These are phyloP conservation scores for Cladophialophora yegresii DNA, from an alignment of 2,329 filamentous ascomycete genomes.

Conservation along the genomic window DNA sequence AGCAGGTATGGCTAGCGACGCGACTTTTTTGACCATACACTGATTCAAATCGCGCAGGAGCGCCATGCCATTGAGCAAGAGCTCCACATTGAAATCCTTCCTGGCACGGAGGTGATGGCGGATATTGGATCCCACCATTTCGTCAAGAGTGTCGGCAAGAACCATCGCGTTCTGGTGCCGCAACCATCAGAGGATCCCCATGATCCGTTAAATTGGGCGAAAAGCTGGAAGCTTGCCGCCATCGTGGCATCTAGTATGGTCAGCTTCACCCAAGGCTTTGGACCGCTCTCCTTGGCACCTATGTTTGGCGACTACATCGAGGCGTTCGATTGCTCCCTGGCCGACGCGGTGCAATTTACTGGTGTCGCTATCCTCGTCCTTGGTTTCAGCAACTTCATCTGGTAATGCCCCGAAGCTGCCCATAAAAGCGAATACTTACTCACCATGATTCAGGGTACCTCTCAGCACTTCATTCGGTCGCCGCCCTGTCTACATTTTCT, in stretches of 20 bases:
- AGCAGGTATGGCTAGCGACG: constrained; percentile 39
- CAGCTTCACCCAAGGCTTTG: constrained; percentile 58
- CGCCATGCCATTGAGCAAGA: constrained; percentile 36
- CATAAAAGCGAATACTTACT: constrained; percentile 21
- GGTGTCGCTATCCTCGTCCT: constrained; percentile 59
- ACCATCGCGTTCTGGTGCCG: constrained; percentile 50
- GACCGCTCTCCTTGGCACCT: constrained; percentile 57
- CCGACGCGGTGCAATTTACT: constrained; percentile 59
- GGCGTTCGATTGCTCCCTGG: constrained; percentile 56
- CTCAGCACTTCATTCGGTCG: constrained; percentile 58
- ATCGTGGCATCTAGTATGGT: constrained; percentile 52
- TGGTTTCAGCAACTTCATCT: constrained; percentile 63
- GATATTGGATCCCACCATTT: constrained; percentile 66
- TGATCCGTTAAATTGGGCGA: constrained; percentile 55
- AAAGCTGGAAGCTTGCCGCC: constrained; percentile 52
- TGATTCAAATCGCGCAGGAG: constrained; percentile 21
- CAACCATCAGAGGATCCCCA: constrained; percentile 53
- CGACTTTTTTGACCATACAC: not conserved
- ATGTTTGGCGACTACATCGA: constrained; percentile 63
- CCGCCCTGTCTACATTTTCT: constrained; percentile 56
- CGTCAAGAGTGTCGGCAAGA: constrained; percentile 54
- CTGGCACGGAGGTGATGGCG: constrained; percentile 62
- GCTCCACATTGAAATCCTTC: constrained; percentile 57
- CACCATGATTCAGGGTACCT: constrained; percentile 50
- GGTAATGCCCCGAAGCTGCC: constrained; percentile 42